These are phyloP conservation scores for Colletotrichum paranaense DNA, from an alignment of 2,329 filamentous ascomycete species.

Conservation along the genomic window DNA sequence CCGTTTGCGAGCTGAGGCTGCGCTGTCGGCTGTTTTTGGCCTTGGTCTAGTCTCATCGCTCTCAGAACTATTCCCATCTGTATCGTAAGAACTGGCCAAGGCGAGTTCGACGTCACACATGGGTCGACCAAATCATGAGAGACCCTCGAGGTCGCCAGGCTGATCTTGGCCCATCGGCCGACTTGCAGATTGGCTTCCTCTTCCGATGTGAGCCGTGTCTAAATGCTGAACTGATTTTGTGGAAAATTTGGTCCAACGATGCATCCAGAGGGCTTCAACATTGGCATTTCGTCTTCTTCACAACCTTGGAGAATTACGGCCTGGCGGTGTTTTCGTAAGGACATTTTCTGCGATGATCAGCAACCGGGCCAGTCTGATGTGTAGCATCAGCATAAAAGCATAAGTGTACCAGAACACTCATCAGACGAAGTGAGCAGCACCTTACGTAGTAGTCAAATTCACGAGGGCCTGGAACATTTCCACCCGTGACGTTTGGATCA, in stretches of 20 bases:
- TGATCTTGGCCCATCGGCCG: not conserved
- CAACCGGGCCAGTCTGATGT: not conserved
- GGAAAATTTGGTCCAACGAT: no score
- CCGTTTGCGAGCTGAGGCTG: not conserved
- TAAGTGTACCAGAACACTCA: not conserved
- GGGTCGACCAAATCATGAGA: not conserved
- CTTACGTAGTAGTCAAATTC: not conserved
- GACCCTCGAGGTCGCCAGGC: not conserved
- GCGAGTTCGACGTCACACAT: not conserved
- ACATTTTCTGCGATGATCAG: not conserved
- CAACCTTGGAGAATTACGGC: not conserved
- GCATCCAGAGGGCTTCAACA: no score
- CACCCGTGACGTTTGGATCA: not conserved
- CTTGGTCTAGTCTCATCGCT: not conserved
- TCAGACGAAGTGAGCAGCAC: not conserved
- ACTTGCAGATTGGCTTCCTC: not conserved
- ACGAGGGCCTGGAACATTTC: not conserved
- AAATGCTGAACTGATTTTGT: not conserved
- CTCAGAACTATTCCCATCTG: not conserved
- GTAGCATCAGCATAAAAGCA: not conserved
- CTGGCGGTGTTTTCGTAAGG: not conserved
- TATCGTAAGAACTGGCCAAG: not conserved
- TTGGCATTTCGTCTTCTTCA: no score
- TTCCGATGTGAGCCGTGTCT: not conserved
- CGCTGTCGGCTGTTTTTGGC: not conserved